Base-by-base conservation (phyloP, 2,329 filamentous ascomycete genomes). In the Endoconidiophora laricicola region DNA sequence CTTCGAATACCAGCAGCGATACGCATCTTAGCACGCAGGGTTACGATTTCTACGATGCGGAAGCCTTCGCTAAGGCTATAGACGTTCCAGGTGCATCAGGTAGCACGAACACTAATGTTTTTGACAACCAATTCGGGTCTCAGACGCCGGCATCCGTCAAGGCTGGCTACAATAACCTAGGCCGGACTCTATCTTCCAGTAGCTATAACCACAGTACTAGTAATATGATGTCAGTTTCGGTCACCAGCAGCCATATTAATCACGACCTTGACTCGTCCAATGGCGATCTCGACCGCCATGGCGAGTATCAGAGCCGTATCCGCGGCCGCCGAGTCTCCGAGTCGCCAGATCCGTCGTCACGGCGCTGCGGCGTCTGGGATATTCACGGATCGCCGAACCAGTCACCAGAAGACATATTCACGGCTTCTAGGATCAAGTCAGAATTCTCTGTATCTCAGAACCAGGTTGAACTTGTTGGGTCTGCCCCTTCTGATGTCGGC, bases 11-110 rank as follows among this genome's bases (percentile, higher is more conserved):
- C 29, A 75, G 70, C 56, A 68, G 66, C 41, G 56, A 57, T 38
- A 67, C 69, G 4, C 67, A 71, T 20, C 56, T 71, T 10, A 72
- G 66, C 57, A 74, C 71, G 1, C 76, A 79, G 55, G 77, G 77
- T 0, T 80, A 81, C 56, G 77, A 81, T 59, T 81, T 81, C 57
- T 80, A 80, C 58, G 78, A 76, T 56, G 64, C 76, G 24, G 75
- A 76, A n/a, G 70, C 66, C 24, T 60, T 72, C 50, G 63, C 64
- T 45, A 65, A 65, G 42, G 72, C 71, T 5, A 72, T 78, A 44
- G 72, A 78, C 53, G 70, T 77, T 46, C 72, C 69, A 4, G 49
- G 44, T 6, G 39, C 49, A 9, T 24, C 39, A 7, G 39, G 16
- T 20, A 22, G 29, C 12, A 33, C 38, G n/a, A 41, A 16, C n/a